phyloP scores from a whole-genome alignment of 176 grass and related monocot species.

The Hyparrhenia diplandra region DNA sequence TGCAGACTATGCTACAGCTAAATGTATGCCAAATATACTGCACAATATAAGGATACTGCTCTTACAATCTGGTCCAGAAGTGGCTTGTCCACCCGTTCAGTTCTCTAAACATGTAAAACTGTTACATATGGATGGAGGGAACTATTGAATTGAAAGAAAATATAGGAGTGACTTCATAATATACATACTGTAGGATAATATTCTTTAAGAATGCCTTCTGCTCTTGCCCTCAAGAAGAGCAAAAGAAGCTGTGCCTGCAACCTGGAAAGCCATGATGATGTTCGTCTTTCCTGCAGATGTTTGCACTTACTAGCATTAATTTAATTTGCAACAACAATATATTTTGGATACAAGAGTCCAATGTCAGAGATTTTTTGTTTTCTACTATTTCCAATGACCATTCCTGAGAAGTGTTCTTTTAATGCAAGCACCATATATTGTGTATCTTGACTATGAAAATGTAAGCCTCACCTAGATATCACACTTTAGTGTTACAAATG shows the following conservation, averaged over 20 bases:
- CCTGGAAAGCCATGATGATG: slow-evolving; percentile 57
- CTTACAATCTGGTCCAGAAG: slow-evolving; percentile 73
- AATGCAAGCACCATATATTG: slow-evolving; percentile 14
- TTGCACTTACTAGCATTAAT: slow-evolving; percentile 10
- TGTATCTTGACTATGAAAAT: slow-evolving; percentile 18
- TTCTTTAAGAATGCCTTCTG: slow-evolving; percentile 62
- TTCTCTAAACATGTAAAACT: slow-evolving; percentile 54
- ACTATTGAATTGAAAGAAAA: slow-evolving; percentile 11
- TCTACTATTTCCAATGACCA: not conserved
- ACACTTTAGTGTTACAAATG: not conserved
- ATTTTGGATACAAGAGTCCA: not conserved
- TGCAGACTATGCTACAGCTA: not conserved
- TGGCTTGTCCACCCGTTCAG: slow-evolving; percentile 59
- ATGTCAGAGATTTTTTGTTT: not conserved
- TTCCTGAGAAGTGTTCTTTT: not conserved
- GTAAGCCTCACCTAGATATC: not conserved
- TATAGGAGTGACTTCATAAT: slow-evolving; percentile 2
- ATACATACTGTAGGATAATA: slow-evolving; percentile 78
- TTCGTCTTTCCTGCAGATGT: slow-evolving; percentile 48
- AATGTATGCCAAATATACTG: slow-evolving; percentile 27
- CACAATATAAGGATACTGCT: slow-evolving; percentile 77
- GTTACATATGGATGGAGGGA: slow-evolving; percentile 11
- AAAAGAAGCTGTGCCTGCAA: slow-evolving; percentile 63
- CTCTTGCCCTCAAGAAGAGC: slow-evolving; percentile 77
- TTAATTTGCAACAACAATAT: slow-evolving; percentile 11